Evolutionary conservation across 768 basidiomycete genomes (phyloP), one percentile per base, ranked within the genome.

Genomic region (Tremella fuciformis): DNA sequence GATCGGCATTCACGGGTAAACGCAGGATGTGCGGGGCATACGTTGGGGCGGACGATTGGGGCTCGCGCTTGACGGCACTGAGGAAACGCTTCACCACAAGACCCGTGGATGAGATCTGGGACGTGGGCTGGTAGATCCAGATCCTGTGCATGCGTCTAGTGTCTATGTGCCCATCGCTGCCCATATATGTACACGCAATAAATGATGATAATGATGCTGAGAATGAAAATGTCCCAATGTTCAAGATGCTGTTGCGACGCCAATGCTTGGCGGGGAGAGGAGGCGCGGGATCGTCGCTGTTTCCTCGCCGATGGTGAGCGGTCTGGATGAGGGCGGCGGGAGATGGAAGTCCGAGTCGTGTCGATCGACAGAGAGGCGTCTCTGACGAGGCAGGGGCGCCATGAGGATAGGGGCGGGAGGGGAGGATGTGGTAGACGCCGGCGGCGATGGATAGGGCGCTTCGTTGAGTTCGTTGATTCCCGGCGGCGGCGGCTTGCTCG

Each of bases 21-120:
- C 84, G 94, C 2, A 83, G 89, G 1, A 90, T 99, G 85, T 97
- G 94, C 70, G 94, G 94, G 1, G 96, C 94, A 0, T 99, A 99
- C 74, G 83, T 97, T 57, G 89, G 89, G 0, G 80, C 83, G 13
- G 94, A 99, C 74, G 96, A 99, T 73, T 97, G 86, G 74, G 82
- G 82, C 39, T 92, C 91, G 0, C 86, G 86, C 64, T 79, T 94
- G 11, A 61, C 63, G 18, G 73, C 70, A 3, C 64, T 80, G 21
- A 55, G 62, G 54, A 38, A 51, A 6, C 16, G 51, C 53, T 63
- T 59, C 51, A 49, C 60, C 8, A 21, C 46, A 55, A 44, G 46
- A 47, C 39, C 25, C 44, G 44, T 21, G 26, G 51, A 58, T 38
- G 62, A 63, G 21, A 50, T 37, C 11, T 69, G 67, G 67, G 53